These are phyloP conservation scores for Suillus lakei DNA, from an alignment of 768 basidiomycete genomes.

Conservation along the genomic window DNA sequence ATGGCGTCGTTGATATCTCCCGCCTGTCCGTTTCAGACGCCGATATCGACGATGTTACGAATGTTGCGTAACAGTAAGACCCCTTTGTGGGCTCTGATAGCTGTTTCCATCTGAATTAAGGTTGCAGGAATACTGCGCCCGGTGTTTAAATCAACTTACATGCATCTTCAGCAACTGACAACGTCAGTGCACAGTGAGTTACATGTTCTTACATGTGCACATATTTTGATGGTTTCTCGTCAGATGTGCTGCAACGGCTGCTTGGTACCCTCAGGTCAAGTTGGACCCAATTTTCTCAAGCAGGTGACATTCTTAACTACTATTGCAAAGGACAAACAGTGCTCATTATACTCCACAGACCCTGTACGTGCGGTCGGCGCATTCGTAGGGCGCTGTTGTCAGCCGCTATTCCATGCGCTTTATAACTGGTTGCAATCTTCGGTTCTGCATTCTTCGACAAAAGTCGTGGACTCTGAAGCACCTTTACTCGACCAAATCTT, in stretches of 20 bases:
- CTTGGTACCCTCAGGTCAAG: too few relatives aligned
- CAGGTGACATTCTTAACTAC: background rate
- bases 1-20: constrained; percentile 9
- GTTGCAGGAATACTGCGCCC: background rate
- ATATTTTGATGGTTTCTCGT: too few relatives aligned
- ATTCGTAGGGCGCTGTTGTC: background rate
- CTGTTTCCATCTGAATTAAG: background rate
- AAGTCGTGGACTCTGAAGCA: background rate
- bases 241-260: too few relatives aligned
- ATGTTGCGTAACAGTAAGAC: background rate
- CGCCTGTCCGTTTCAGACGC: constrained; percentile 8
- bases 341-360: background rate
- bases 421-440: background rate
- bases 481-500: background rate
- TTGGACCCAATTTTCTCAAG: background rate
- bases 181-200: background rate
- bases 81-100: background rate
- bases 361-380: background rate
- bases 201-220: too few relatives aligned
- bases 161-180: background rate
- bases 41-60: background rate
- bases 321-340: background rate
- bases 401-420: background rate
- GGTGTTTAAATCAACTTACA: background rate
- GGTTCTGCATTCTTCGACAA: background rate